Evolutionary conservation across 371 early-diverging fungal species (phyloP).

Genomic region (Mucor plumbeus): DNA sequence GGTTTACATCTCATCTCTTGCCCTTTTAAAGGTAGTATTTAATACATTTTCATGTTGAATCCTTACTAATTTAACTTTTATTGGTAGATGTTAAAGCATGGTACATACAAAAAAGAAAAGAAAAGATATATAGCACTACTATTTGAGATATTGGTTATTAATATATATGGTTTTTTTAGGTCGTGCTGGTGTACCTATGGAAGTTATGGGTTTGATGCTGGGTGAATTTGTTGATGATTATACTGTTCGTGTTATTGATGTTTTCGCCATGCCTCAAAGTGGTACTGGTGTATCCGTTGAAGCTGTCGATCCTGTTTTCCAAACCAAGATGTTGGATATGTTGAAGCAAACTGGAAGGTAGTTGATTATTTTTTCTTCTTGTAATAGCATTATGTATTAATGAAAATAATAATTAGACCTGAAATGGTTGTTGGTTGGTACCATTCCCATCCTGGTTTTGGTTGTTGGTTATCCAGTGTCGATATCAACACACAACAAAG

Average conservation of each 20-base stretch:
- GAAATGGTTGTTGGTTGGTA: slow-evolving; percentile 99
- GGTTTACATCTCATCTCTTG: slow-evolving; percentile 99
- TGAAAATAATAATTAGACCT: slow-evolving; percentile 61
- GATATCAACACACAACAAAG: slow-evolving; percentile 99
- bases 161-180: slow-evolving; percentile 54
- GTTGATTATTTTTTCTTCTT: neutral
- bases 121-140: neutral
- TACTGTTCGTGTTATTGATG: slow-evolving; percentile 99
- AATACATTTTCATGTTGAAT: neutral
- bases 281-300: slow-evolving; percentile 99
- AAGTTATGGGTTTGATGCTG: slow-evolving; percentile 99
- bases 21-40: slow-evolving; percentile 90
- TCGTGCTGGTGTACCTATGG: slow-evolving; percentile 99
- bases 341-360: slow-evolving; percentile 98
- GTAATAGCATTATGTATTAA: neutral
- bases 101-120: slow-evolving; percentile 40
- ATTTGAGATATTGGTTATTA: neutral
- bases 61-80: neutral
- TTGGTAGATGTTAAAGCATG: slow-evolving; percentile 88
- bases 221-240: slow-evolving; percentile 99
- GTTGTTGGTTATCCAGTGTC: slow-evolving; percentile 99
- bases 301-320: slow-evolving; percentile 99
- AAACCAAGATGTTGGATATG: slow-evolving; percentile 99
- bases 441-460: slow-evolving; percentile 99
- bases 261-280: slow-evolving; percentile 99